Conservation (phyloP, 768 basidiomycete species). For the Termitomyces sp. region DNA sequence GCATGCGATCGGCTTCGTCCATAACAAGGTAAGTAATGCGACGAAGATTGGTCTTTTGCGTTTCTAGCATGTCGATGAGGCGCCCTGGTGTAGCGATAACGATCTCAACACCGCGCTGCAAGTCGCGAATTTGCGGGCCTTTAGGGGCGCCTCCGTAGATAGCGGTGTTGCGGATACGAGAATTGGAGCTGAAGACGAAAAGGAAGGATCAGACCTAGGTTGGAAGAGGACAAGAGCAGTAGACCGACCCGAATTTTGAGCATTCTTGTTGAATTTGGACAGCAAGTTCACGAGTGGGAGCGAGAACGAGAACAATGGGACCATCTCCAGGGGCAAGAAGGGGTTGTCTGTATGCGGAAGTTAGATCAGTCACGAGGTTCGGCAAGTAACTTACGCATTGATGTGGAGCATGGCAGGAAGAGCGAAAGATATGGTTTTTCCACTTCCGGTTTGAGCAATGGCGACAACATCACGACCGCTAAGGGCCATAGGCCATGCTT, state of each 20-base stretch:
- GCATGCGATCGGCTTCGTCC: slow-evolving; percentile 99
- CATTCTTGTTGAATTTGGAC: slow-evolving; percentile 99
- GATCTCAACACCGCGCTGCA: slow-evolving; percentile 95
- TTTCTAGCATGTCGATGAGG: slow-evolving; percentile 98
- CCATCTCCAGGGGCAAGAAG: slow-evolving; percentile 92
- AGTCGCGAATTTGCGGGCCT: slow-evolving; percentile 95
- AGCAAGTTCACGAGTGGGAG: slow-evolving; percentile 96
- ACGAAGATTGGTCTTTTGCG: slow-evolving; percentile 91
- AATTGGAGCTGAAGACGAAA: slow-evolving; percentile 55
- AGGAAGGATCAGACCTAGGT: not conserved
- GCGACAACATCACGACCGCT: slow-evolving; percentile 92
- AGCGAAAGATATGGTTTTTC: slow-evolving; percentile 98
- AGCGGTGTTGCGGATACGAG: slow-evolving; percentile 96
- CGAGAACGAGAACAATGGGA: slow-evolving; percentile 93
- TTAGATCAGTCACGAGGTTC: slow-evolving; percentile 10
- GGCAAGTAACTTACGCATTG: slow-evolving; percentile 69
- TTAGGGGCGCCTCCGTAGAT: slow-evolving; percentile 99
- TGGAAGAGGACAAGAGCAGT: not conserved
- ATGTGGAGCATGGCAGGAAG: slow-evolving; percentile 99
- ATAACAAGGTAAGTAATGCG: slow-evolving; percentile 97
- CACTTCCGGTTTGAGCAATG: slow-evolving; percentile 97
- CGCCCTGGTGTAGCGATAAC: slow-evolving; percentile 99
- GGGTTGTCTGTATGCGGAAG: slow-evolving; percentile 60
- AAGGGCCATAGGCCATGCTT: slow-evolving; percentile 99
- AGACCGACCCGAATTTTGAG: slow-evolving; percentile 87